Conservation (phyloP, 169 alveolate genomes). For the Plasmodium chabaudi region DNA sequence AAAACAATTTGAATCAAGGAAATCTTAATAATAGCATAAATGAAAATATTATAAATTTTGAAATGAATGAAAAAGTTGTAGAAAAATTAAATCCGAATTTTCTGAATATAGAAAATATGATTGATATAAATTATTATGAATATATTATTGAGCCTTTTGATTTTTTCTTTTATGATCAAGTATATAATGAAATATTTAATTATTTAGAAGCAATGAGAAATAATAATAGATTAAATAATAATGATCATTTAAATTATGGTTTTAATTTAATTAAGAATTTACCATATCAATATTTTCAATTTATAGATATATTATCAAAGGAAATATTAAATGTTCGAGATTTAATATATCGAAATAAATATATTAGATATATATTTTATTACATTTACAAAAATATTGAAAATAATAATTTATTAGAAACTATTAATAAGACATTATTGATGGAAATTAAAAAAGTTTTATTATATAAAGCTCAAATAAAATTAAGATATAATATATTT, state of each 20-base stretch:
- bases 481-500: slow-evolving; percentile 39
- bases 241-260: neutral
- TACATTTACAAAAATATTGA: slow-evolving; percentile 31
- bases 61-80: neutral
- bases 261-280: slow-evolving; percentile 1
- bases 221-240: neutral
- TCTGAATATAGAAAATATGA: slow-evolving; percentile 12
- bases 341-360: slow-evolving; percentile 57
- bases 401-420: neutral
- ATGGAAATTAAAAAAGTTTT: slow-evolving; percentile 39
- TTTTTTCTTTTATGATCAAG: slow-evolving; percentile 38
- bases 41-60: neutral
- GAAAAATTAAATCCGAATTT: slow-evolving; percentile 58
- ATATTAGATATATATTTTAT: slow-evolving; percentile 62
- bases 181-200: slow-evolving; percentile 61
- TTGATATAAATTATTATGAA: slow-evolving; percentile 68
- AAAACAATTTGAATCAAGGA: no score
- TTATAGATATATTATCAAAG: slow-evolving; percentile 29
- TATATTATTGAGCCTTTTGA: slow-evolving; percentile 64
- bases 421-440: slow-evolving; percentile 17
- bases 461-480: slow-evolving; percentile 46
- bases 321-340: slow-evolving; percentile 66
- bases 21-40: no score
- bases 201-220: slow-evolving; percentile 32
- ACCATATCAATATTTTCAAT: slow-evolving; percentile 42